These are phyloP conservation scores for Trichoderma pleuroti DNA, from an alignment of 2,329 filamentous ascomycete species.

Conservation along the genomic window DNA sequence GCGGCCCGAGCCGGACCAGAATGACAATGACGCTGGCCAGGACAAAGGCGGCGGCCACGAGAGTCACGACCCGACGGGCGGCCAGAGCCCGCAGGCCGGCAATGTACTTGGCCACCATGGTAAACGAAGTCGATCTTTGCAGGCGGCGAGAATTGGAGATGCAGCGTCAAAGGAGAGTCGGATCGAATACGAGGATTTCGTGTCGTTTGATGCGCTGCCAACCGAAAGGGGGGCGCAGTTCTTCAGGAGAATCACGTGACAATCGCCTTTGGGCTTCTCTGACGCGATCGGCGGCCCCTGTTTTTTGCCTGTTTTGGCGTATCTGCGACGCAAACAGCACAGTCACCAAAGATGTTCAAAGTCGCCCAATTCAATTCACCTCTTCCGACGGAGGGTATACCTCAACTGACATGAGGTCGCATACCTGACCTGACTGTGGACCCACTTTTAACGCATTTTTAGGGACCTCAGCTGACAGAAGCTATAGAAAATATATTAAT, in stretches of 20 bases:
- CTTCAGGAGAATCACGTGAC: conserved; percentile 11
- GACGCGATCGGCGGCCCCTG: conserved; percentile 1
- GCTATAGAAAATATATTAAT: too few relatives aligned
- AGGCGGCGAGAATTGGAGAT: conserved; percentile 8
- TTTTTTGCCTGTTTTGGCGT: conserved; percentile 6
- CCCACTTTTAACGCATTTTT: too few relatives aligned
- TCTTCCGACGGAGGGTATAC: too few relatives aligned
- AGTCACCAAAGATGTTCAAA: background rate
- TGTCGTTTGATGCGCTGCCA: background rate
- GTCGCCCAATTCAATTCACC: background rate
- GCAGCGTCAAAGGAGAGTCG: background rate
- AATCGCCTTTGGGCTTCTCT: background rate
- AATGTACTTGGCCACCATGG: conserved; percentile 19
- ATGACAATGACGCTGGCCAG: conserved; percentile 15
- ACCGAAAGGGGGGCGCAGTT: conserved; percentile 1
- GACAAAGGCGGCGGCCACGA: conserved; percentile 11
- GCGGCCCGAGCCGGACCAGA: conserved; percentile 12
- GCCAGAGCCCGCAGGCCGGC: conserved; percentile 14
- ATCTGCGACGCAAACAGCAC: background rate
- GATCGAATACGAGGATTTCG: background rate
- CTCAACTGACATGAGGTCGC: too few relatives aligned
- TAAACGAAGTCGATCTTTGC: too few relatives aligned
- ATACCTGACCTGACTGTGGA: too few relatives aligned
- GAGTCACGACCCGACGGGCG: conserved; percentile 11
- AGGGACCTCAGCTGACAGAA: too few relatives aligned